Evolutionary conservation across 2,329 filamentous ascomycete species (phyloP), one percentile per base, ranked within the genome.

Genomic region (Cordyceps javanica): DNA sequence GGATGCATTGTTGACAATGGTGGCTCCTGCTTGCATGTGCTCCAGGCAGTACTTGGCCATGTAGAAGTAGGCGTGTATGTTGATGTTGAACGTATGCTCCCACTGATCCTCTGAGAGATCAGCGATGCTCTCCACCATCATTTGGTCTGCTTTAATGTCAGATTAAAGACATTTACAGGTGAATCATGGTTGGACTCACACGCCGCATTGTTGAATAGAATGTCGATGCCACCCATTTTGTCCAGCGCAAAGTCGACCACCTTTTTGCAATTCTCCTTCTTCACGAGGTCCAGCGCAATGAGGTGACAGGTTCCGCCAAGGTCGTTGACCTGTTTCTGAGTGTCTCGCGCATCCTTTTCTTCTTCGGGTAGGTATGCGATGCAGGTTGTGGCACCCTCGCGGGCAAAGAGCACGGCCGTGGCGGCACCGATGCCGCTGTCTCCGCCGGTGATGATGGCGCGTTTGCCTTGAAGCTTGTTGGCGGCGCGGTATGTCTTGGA

Each of bases 1-100:
- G 32, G 88, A 91, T 45, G 89, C 86, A 68, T 90, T 91, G 76
- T 93, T 94, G 79, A 95, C 91, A 69, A 95, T 91, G 26, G 83
- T 85, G 57, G 83, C 80, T 36, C 90, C 90, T n/a, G 72, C 70
- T 67, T 83, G 82, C 84, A 94, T 88, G 71, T 92, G 87, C 0
- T 84, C 85, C 11, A 94, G 77, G 13, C 80, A 73, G 67, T 92
- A 90, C 70, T 94, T 94, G 60, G 89, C 81, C 36, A 93, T 77
- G 74, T 86, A 93, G 77, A 91, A 94, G 75, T 85, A 87, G 3
- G 88, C 82, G 71, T 93, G 87, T 66, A 94, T 91, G 74, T 94
- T 95, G 49, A 85, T 89, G 71, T 90, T 79, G 73, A 95, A 93
- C 0, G 89, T 93, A 59, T 85, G 77, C 53, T 86, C 65, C 89